Conservation (phyloP, 2,329 filamentous ascomycete genomes). For the Bisporella sp. region DNA sequence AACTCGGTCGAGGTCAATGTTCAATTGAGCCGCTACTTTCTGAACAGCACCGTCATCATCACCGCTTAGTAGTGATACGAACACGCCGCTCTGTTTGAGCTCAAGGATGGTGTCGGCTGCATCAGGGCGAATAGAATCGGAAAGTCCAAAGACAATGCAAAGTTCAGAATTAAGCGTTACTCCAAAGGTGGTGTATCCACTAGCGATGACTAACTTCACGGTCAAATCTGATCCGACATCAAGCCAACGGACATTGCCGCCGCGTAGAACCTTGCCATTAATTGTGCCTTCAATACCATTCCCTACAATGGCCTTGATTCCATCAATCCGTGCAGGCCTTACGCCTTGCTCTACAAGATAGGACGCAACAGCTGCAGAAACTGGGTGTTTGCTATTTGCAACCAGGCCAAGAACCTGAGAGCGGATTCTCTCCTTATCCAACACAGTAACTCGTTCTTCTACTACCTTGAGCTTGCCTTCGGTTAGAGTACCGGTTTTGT, state of each 20-base stretch:
- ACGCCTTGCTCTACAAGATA: conserved; percentile 24
- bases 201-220: conserved; percentile 30
- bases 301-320: conserved; percentile 35
- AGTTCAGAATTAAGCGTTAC: conserved; percentile 33
- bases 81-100: conserved; percentile 33
- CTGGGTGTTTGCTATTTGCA: conserved; percentile 19
- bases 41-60: conserved; percentile 44
- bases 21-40: conserved; percentile 31
- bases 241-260: conserved; percentile 46
- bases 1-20: conserved; percentile 28
- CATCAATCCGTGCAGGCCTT: conserved; percentile 17
- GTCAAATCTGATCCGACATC: conserved; percentile 22
- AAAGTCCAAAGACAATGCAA: conserved; percentile 37
- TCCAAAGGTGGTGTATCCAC: conserved; percentile 40
- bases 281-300: conserved; percentile 37
- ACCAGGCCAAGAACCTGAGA: conserved; percentile 29
- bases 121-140: conserved; percentile 39
- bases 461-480: conserved; percentile 43
- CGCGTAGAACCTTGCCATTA: conserved; percentile 30
- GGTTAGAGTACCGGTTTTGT: conserved; percentile 76
- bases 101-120: conserved; percentile 27
- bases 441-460: conserved; percentile 29
- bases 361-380: conserved; percentile 26
- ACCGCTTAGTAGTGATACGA: conserved; percentile 43
- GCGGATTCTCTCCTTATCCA: neutral